Conservation (phyloP, 139 green algal genomes). For the Pedinophyceae sp. region DNA sequence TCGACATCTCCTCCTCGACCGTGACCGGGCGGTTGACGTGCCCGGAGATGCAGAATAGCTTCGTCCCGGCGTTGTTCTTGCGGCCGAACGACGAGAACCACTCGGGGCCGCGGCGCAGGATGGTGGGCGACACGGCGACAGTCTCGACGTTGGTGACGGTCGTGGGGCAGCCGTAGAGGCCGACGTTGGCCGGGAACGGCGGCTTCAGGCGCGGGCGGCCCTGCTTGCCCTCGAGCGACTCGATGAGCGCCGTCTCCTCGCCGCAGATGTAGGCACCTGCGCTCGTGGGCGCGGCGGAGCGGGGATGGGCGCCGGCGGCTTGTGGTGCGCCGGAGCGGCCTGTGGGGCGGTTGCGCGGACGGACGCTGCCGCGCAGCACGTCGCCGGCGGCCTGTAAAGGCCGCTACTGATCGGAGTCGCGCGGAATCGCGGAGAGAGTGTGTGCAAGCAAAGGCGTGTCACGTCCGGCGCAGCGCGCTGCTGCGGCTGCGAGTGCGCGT, state of each 20-base stretch:
- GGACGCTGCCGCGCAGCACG: too few species aligned
- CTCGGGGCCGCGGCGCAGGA: slow-evolving; percentile 81
- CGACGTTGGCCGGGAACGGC: slow-evolving; percentile 88
- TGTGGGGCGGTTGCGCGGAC: too few species aligned
- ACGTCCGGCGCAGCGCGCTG: too few species aligned
- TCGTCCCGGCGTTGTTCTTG: slow-evolving; percentile 95
- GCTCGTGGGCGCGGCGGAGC: too few species aligned
- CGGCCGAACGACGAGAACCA: slow-evolving; percentile 91
- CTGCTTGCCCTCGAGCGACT: slow-evolving; percentile 90
- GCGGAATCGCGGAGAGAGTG: too few species aligned
- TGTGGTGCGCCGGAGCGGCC: too few species aligned
- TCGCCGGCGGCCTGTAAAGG: too few species aligned
- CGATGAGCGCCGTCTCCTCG: slow-evolving; percentile 95
- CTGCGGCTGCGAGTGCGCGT: too few species aligned
- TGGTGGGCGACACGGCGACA: slow-evolving; percentile 89
- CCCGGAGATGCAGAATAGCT: slow-evolving; percentile 96
- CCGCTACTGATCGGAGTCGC: too few species aligned
- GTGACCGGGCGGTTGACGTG: slow-evolving; percentile 97
- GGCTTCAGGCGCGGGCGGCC: slow-evolving; percentile 23
- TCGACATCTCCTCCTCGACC: slow-evolving; percentile 98
- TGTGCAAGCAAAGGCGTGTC: too few species aligned
- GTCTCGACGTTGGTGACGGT: slow-evolving; percentile 97
- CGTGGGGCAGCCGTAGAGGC: slow-evolving; percentile 92
- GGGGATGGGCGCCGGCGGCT: too few species aligned
- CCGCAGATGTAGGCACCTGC: slow-evolving; percentile 97